phyloP scores from a whole-genome alignment of 495 filamentous ascomycete genomes.

The Pyrenopolyporus hunteri region DNA sequence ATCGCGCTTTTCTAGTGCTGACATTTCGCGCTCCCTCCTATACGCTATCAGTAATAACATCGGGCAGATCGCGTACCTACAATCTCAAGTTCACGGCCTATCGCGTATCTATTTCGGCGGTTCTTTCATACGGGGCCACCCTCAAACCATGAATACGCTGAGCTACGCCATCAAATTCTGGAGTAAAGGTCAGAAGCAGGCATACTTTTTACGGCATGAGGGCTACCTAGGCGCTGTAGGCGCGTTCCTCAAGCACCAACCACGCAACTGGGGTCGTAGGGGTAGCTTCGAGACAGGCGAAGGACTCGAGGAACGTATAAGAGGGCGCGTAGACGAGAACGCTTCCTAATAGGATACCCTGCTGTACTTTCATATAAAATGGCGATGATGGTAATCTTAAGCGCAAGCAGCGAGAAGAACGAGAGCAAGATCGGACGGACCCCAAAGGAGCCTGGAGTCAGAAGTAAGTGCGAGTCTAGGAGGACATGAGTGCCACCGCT shows the following conservation, averaged over 20 bases:
- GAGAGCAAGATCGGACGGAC: not conserved
- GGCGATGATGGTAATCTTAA: not conserved
- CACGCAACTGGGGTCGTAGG: conserved; percentile 87
- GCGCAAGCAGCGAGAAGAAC: not conserved
- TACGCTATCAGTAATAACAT: conserved; percentile 96
- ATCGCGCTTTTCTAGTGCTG: conserved; percentile 53
- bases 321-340: conserved; percentile 4
- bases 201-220: conserved; percentile 94
- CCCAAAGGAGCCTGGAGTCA: not conserved
- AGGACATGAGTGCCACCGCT: not conserved
- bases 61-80: conserved; percentile 94
- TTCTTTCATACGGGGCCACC: conserved; percentile 93
- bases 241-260: conserved; percentile 90
- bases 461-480: not conserved
- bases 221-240: conserved; percentile 97
- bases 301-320: conserved; percentile 26
- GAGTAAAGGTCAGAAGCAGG: conserved; percentile 91
- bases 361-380: not conserved
- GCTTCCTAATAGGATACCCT: not conserved
- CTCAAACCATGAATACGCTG: conserved; percentile 96
- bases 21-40: conserved; percentile 66
- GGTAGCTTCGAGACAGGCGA: conserved; percentile 64
- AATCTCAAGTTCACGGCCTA: conserved; percentile 88
- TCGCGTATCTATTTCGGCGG: conserved; percentile 97
- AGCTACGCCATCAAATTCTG: conserved; percentile 97